These are phyloP conservation scores for Talaromyces sp. DNA, from an alignment of 2,329 filamentous ascomycete species.

Conservation along the genomic window DNA sequence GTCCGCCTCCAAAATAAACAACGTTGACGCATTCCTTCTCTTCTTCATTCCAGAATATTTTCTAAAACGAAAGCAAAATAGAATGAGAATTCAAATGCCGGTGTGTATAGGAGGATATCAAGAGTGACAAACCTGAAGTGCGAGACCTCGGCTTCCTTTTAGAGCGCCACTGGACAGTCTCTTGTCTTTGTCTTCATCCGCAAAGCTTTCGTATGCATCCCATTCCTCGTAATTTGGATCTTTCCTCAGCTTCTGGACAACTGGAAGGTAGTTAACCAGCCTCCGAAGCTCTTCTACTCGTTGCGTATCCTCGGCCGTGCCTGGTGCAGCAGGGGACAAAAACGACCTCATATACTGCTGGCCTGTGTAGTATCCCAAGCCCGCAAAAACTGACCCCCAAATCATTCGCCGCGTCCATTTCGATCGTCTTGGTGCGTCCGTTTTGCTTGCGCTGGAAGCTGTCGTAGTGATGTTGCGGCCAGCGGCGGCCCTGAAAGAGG, in stretches of 20 bases:
- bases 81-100: not conserved
- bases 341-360: conserved; percentile 20
- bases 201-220: conserved; percentile 32
- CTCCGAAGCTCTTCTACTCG: conserved; percentile 25
- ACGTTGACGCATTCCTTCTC: conserved; percentile 58
- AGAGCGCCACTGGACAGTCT: conserved; percentile 37
- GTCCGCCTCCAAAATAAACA: conserved; percentile 61
- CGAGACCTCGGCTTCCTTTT: conserved; percentile 35
- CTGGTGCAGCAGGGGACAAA: conserved; percentile 25
- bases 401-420: conserved; percentile 32
- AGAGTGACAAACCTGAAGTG: conserved; percentile 32
- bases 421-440: conserved; percentile 7
- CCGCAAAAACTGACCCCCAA: conserved; percentile 30
- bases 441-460: conserved; percentile 13
- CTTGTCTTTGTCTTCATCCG: conserved; percentile 27
- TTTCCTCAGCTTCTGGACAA: conserved; percentile 33
- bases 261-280: conserved; percentile 29
- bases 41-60: conserved; percentile 58
- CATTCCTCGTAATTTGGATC: conserved; percentile 37
- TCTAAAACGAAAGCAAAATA: conserved; percentile 38
- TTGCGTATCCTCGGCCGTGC: conserved; percentile 27
- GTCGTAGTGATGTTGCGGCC: conserved; percentile 7
- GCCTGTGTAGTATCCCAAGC: conserved; percentile 24
- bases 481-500: not conserved
- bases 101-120: conserved; percentile 4